Conservation (phyloP, 768 basidiomycete species). For the Hypholoma sublateritium region DNA sequence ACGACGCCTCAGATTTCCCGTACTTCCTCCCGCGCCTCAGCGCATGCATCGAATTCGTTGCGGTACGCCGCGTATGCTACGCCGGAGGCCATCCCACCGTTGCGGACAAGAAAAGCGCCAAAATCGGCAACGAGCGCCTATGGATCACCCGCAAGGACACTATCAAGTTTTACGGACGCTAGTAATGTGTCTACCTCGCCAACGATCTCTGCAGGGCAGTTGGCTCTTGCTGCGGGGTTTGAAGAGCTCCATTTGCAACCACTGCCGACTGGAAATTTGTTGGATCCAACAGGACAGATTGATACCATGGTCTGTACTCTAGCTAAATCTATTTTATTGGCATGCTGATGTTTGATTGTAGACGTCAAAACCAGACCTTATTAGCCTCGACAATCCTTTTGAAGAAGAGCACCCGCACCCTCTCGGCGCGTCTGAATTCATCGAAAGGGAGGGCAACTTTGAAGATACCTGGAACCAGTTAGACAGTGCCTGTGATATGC, state of each 20-base stretch:
- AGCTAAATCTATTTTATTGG: too few relatives aligned
- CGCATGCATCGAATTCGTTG: conserved; percentile 40
- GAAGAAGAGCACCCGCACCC: conserved; percentile 39
- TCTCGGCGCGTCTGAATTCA: conserved; percentile 9
- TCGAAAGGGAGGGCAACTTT: conserved; percentile 37
- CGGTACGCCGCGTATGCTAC: conserved; percentile 72
- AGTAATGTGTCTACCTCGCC: conserved; percentile 13
- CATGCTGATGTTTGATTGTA: conserved; percentile 12
- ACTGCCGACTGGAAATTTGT: background rate
- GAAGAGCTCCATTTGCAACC: background rate
- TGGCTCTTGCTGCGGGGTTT: conserved; percentile 34
- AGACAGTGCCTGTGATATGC: conserved; percentile 36
- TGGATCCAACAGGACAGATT: too few relatives aligned
- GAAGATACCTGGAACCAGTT: conserved; percentile 56
- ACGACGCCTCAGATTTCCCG: conserved; percentile 16
- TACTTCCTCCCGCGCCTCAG: conserved; percentile 11
- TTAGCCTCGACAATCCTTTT: conserved; percentile 74
- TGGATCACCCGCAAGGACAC: conserved; percentile 31
- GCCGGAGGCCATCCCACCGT: conserved; percentile 50
- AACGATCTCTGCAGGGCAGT: conserved; percentile 42
- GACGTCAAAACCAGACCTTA: conserved; percentile 53
- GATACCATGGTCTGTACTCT: too few relatives aligned
- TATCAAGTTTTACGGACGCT: conserved; percentile 25
- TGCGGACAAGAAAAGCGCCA: conserved; percentile 32
- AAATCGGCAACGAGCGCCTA: conserved; percentile 24